Base-by-base conservation (phyloP, 345 rosid species). In the Combretum micranthum region DNA sequence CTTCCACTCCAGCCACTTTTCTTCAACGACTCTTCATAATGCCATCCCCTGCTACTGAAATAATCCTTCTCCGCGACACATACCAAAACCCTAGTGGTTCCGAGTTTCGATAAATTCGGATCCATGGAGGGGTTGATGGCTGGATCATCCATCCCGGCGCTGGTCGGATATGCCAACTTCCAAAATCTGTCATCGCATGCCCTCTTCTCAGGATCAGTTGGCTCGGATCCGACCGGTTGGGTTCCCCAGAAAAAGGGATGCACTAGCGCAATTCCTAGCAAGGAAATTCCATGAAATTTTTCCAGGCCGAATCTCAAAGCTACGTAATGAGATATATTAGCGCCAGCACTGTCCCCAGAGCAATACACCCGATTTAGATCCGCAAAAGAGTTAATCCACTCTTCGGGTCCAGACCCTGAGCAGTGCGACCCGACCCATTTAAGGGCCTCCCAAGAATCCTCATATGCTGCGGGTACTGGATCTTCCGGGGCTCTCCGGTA, bases 311-410 rank as follows among this genome's bases (percentile, higher is more conserved):
- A 49, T 51, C 59, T 60, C 32, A 76, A 15, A 14, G 64, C 77
- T 44, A 81, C 59, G 42, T 62, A 64, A 48, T 73, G 81, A 0
- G 73, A 60, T 15, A 81, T 64, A 52, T 64, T 78, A 4, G 71
- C 81, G 4, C 84, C 77, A 0, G 81, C 75, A 42, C 75, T 73
- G 42, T 80, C 84, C 14, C 86, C 83, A 0, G 77, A 61, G 0
- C 75, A n/a, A 42, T 66, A 81, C 32, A 78, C 62, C 15, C 61
- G 52, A 4, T 42, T 39, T 3, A 75, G 56, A 57, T 78, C 77
- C 0, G 53, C 75, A 12, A 50, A 21, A 18, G 0, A 1, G n/a
- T 70, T 70, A 9, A 81, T 47, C 81, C 83, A 75, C 43, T 60
- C 67, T 50, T 81, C 77, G 8, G 70, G 65, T 16, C 78, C 80